Evolutionary conservation across 2,329 filamentous ascomycete genomes (phyloP).

Genomic region (Diplodia sapinea): DNA sequence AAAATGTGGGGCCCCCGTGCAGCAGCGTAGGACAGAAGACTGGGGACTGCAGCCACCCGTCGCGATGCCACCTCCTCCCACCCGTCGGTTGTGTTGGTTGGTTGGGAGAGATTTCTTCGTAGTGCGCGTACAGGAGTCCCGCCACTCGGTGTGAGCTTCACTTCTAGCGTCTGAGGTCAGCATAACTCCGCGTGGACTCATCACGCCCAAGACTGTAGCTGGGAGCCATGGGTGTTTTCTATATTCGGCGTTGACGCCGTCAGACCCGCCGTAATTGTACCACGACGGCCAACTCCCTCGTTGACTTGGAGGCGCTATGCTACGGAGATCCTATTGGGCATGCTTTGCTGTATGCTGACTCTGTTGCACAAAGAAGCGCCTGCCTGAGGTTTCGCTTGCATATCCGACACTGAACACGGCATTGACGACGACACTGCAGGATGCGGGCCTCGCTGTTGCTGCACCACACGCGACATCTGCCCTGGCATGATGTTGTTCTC

Average conservation of each 20-base stretch:
- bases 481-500: background rate
- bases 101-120: conserved; percentile 1
- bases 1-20: conserved; percentile 18
- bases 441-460: background rate
- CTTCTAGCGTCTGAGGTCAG: conserved; percentile 17
- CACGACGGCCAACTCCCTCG: background rate
- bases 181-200: conserved; percentile 1
- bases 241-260: background rate
- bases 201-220: background rate
- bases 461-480: background rate
- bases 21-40: conserved; percentile 12
- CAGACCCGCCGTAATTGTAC: background rate
- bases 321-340: background rate
- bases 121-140: background rate
- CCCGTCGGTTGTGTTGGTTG: conserved; percentile 1
- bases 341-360: background rate
- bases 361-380: conserved; percentile 7
- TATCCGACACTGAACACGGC: conserved; percentile 19
- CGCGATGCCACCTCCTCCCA: conserved; percentile 10
- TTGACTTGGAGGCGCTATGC: conserved; percentile 5
- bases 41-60: conserved; percentile 26
- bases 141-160: conserved; percentile 17
- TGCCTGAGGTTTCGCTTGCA: background rate
- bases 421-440: conserved; percentile 5
- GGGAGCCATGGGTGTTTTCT: background rate